Evolutionary conservation across 768 basidiomycete species (phyloP).

Genomic region (Pleurotus sapidus): DNA sequence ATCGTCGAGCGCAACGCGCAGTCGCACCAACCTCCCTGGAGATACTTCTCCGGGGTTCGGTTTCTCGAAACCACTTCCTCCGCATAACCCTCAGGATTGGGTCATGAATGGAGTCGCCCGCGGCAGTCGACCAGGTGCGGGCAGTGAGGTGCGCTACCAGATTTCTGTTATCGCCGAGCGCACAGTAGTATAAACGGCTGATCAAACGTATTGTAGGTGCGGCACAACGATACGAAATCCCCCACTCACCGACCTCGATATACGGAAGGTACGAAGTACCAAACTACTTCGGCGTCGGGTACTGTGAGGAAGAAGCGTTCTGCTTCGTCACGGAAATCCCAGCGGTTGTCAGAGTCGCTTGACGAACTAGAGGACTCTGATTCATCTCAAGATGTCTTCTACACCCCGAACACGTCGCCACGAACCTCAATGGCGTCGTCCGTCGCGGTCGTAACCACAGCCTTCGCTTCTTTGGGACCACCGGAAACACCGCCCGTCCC

Average conservation of each 20-base stretch:
- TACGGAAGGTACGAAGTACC: too few relatives aligned
- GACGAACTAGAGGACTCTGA: constrained; percentile 24
- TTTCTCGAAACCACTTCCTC: too few relatives aligned
- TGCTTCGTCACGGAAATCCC: constrained; percentile 10
- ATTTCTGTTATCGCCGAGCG: too few relatives aligned
- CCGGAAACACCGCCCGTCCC: constrained; percentile 19
- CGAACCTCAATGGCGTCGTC: constrained; percentile 40
- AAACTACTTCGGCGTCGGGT: too few relatives aligned
- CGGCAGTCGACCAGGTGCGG: too few relatives aligned
- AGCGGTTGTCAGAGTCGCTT: constrained; percentile 16
- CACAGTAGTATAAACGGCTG: too few relatives aligned
- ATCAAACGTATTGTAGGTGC: too few relatives aligned
- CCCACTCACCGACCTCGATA: too few relatives aligned
- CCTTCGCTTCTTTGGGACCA: constrained; percentile 23
- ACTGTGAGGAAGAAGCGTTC: constrained; percentile 20
- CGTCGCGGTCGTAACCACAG: constrained; percentile 15
- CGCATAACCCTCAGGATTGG: too few relatives aligned
- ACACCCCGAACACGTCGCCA: constrained; percentile 59
- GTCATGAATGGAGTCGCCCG: too few relatives aligned
- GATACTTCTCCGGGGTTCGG: background rate
- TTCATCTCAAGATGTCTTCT: constrained; percentile 50
- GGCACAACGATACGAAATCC: too few relatives aligned
- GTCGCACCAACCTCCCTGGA: background rate
- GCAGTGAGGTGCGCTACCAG: too few relatives aligned
- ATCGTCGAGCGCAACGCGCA: background rate